Evolutionary conservation across 345 rosid species (phyloP).

Genomic region (Eutrema heterophyllum): DNA sequence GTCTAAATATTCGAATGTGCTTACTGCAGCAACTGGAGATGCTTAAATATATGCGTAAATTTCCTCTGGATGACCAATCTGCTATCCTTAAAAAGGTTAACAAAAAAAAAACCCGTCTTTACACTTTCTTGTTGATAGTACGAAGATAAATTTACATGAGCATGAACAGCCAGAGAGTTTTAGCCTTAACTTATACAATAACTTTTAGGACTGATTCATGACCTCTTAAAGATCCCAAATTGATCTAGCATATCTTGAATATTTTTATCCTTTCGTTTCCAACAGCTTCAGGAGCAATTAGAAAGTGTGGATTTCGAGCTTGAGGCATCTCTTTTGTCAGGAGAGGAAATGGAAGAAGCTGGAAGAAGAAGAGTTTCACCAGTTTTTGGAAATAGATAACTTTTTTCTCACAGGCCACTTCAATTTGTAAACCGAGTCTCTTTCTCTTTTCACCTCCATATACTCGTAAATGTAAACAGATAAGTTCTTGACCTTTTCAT

Average conservation of each 20-base stretch:
- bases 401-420: background rate
- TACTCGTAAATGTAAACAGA: background rate
- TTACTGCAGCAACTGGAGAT: constrained; percentile 73
- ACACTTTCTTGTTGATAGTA: background rate
- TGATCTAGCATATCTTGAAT: background rate
- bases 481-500: background rate
- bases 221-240: background rate
- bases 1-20: background rate
- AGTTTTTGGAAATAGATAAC: constrained; percentile 37
- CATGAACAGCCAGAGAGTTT: background rate
- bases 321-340: constrained; percentile 51
- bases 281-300: constrained; percentile 61
- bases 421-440: background rate
- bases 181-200: background rate
- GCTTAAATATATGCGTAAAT: constrained; percentile 71
- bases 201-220: background rate
- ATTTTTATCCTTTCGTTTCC: background rate
- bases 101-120: background rate
- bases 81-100: constrained; percentile 62
- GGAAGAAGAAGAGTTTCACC: constrained; percentile 63
- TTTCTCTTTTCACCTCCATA: background rate
- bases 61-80: constrained; percentile 64
- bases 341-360: constrained; percentile 61
- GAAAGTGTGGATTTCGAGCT: constrained; percentile 50
- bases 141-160: background rate